Conservation (phyloP, 2,329 filamentous ascomycete species). For the Teratosphaeria destructans region DNA sequence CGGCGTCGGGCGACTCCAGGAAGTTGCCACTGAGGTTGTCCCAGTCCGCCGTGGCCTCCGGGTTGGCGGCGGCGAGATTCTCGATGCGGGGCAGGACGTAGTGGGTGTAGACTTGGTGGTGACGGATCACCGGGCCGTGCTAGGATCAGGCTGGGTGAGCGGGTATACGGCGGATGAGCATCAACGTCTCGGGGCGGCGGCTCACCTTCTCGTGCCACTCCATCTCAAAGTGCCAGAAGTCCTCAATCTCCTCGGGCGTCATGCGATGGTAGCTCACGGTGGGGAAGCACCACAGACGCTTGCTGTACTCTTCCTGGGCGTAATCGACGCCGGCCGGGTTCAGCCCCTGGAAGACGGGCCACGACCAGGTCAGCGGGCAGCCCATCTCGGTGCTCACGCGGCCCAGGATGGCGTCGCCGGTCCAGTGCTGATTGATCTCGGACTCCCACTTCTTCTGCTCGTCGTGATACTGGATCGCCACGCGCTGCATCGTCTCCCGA, state of each 20-base stretch:
- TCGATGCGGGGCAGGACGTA: constrained; percentile 17
- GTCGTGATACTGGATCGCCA: constrained; percentile 27
- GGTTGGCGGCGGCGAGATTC: neutral
- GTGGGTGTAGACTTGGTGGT: constrained; percentile 21
- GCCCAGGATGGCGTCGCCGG: constrained; percentile 44
- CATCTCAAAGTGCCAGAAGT: constrained; percentile 22
- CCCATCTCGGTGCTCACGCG: constrained; percentile 36
- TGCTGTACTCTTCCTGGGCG: constrained; percentile 14
- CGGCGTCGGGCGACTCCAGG: constrained; percentile 6
- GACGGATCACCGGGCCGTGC: constrained; percentile 11
- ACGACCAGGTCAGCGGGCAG: constrained; percentile 32
- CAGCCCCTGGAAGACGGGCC: constrained; percentile 35
- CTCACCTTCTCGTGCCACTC: constrained; percentile 11
- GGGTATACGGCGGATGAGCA: neutral
- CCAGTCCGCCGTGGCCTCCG: constrained; percentile 13
- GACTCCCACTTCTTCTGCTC: constrained; percentile 33
- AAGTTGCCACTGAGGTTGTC: constrained; percentile 16
- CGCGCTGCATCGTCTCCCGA: constrained; percentile 26
- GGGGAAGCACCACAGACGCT: constrained; percentile 33
- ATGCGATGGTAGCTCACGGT: constrained; percentile 29
- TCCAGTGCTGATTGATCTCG: constrained; percentile 38
- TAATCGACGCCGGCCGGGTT: constrained; percentile 30
- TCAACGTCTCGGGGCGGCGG: neutral
- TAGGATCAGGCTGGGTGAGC: neutral
- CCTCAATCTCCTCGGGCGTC: constrained; percentile 13